Base-by-base conservation (phyloP, 2,329 filamentous ascomycete species). In the Colletotrichum kahawae region DNA sequence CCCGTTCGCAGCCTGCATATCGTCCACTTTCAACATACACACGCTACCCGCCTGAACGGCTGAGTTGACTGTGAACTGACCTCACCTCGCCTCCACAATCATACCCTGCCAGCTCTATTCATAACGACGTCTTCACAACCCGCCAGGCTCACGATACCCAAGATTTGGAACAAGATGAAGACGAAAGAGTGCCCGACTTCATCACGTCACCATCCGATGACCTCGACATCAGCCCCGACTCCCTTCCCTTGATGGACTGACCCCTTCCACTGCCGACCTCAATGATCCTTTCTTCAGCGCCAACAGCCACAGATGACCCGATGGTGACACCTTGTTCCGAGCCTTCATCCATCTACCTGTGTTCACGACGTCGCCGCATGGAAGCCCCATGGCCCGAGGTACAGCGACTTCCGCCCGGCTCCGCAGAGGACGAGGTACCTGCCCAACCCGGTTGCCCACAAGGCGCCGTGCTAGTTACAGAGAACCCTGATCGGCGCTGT, bases 401-500 rank as follows among this genome's bases (percentile, higher is more conserved):
- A 67, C 63, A 67, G 63, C 7, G 5, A 29, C 43, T 33, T 29
- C 62, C 67, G 36, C 54, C 62, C 24, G 54, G 71, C 60, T 38
- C 54, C 51, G 60, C 27, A 62, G 38, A 34, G 24, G 54, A 29
- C 48, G 34, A 67, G 62, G 72, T 67, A 71, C 72, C 67, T 75
- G 31, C 67, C 56, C n/a, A 51, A 71, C 71, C 31, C 43, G 69
- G 43, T 43, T 16, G 48, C 66, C 63, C 63, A 57, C 33, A 33
- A 43, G 63, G 57, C 72, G 54, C 72, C 14, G 62, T 65, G 60
- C 48, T 63, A 43, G 56, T 59, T 33, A 75, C 57, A 48, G 72
- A 75, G 69, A 75, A 75, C 72, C 72, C 72, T 75, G 72, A 75
- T 75, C 72, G 43, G 72, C 69, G 69, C 27, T 68, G 31, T 21